phyloP scores from a whole-genome alignment of 2,329 filamentous ascomycete genomes.

The Lasiodiplodia citricola region DNA sequence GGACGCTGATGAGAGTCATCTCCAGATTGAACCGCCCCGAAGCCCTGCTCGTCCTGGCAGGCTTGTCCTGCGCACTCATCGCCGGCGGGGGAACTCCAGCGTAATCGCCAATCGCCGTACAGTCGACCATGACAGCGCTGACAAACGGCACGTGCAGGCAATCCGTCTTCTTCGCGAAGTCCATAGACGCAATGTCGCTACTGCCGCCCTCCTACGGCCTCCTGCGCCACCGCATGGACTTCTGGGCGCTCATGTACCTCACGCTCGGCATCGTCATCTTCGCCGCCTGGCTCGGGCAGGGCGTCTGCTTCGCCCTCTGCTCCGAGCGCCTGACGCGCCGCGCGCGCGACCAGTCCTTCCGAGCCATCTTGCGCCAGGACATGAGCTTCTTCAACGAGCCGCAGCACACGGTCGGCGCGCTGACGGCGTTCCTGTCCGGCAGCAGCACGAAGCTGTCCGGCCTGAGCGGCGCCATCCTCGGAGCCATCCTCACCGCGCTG shows the following conservation, averaged over 20 bases:
- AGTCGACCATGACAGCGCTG: too few relatives aligned
- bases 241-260: not conserved
- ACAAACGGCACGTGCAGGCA: not conserved
- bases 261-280: not conserved
- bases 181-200: not conserved
- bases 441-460: conserved; percentile 85
- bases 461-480: conserved; percentile 83
- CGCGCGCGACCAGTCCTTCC: conserved; percentile 78
- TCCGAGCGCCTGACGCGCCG: conserved; percentile 84
- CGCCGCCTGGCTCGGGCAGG: not conserved
- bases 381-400: conserved; percentile 86
- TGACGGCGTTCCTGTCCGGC: conserved; percentile 84
- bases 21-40: too few relatives aligned
- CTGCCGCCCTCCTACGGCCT: not conserved
- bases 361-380: conserved; percentile 84
- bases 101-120: too few relatives aligned
- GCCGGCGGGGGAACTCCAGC: too few relatives aligned
- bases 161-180: not conserved
- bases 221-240: not conserved
- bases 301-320: conserved; percentile 75
- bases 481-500: conserved; percentile 76
- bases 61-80: too few relatives aligned
- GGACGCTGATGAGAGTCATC: too few relatives aligned
- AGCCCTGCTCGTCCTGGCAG: too few relatives aligned
- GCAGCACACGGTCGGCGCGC: conserved; percentile 82